These are phyloP conservation scores for Aegilops umbellulata DNA, from an alignment of 176 grass and related monocot genomes.

Conservation along the genomic window DNA sequence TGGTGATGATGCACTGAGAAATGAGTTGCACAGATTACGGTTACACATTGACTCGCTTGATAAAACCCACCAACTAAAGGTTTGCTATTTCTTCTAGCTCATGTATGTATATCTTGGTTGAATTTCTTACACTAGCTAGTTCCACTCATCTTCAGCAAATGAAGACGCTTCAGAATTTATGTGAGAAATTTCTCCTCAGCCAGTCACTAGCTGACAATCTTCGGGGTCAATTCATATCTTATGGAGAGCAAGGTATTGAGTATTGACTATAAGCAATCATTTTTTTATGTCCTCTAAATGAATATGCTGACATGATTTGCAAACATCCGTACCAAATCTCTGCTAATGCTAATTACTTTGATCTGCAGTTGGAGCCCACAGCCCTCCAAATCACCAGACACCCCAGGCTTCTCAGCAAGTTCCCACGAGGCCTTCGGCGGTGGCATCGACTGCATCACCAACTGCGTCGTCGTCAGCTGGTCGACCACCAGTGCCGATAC, in stretches of 20 bases:
- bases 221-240: slow-evolving; percentile 62
- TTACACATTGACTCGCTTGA: slow-evolving; percentile 36
- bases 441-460: background rate
- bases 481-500: slow-evolving; percentile 16
- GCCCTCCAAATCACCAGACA: slow-evolving; percentile 29
- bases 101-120: background rate
- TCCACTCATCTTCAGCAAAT: slow-evolving; percentile 49
- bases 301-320: slow-evolving; percentile 18
- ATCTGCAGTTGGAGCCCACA: slow-evolving; percentile 33
- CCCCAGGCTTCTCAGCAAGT: slow-evolving; percentile 45
- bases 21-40: slow-evolving; percentile 60
- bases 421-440: background rate
- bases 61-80: slow-evolving; percentile 62
- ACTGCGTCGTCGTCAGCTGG: background rate
- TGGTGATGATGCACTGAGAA: slow-evolving; percentile 57
- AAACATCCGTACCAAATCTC: background rate
- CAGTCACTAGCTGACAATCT: slow-evolving; percentile 85
- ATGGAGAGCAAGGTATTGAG: slow-evolving; percentile 43
- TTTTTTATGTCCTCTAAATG: slow-evolving; percentile 12
- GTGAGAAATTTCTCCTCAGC: slow-evolving; percentile 62
- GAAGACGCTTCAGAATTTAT: slow-evolving; percentile 50
- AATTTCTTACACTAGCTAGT: background rate
- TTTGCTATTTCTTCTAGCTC: slow-evolving; percentile 18
- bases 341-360: slow-evolving; percentile 19
- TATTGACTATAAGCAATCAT: slow-evolving; percentile 12